Base-by-base conservation (phyloP, 176 grass and related monocot genomes). In the Guadua angustifolia region DNA sequence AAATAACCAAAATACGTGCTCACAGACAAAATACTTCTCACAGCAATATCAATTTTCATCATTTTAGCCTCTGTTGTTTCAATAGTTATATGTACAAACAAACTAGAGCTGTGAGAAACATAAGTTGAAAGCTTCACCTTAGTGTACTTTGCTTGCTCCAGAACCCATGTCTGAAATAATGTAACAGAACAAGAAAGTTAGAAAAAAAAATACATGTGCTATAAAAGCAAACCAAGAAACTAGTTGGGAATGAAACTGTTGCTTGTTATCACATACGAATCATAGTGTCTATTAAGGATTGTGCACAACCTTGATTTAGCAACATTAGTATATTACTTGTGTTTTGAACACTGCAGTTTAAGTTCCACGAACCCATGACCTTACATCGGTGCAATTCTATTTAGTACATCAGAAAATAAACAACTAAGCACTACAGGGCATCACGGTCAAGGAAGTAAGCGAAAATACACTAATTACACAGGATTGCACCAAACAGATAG, bases 81-180 rank as follows among this genome's bases (percentile, higher is more conserved):
- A 84, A 42, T n/a, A 73, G n/a, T 73, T 82, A 1, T 24, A 71
- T 71, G 43, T 65, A 52, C 5, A 55, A 45, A 79, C 9, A 55
- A 45, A 79, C 9, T 55, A 51, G 19, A 51, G 45, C 29, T 51
- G 14, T 74, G 10, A 53, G 71, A n/a, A 47, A 68, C 24, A 7
- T 53, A 52, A 73, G 63, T 45, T 36, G 19, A 79, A 89, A 70
- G 15, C 17, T 66, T 83, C 79, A 95, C 93, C 93, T 95, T 99
- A 40, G 86, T 89, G 85, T 95, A 99, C 51, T 92, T 94, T 35
- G 89, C 91, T 89, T 95, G 77, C 79, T 95, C 93, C 79, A 99
- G 83, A 87, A 95, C 71, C 93, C 91, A 91, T 84, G 91, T 87
- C 93, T 99, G 87, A 92, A 86, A 87, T 74, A 47, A 89, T 52